Conservation (phyloP, 352 stramenopile genomes). For the Globisporangium takayamanum region DNA sequence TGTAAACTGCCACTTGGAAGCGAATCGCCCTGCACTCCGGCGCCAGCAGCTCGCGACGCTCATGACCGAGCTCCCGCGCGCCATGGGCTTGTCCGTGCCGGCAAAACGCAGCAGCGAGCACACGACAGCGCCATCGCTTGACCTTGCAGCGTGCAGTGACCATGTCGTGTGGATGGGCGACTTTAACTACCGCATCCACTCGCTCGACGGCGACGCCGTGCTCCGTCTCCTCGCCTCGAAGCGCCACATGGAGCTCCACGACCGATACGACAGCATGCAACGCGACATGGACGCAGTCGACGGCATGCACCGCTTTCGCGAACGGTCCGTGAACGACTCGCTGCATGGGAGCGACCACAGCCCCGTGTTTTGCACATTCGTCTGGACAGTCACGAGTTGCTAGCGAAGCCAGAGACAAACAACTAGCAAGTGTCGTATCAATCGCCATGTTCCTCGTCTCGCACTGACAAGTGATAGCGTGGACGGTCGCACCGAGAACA, state of each 20-base stretch:
- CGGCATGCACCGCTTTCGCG: slow-evolving; percentile 34
- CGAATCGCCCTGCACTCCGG: slow-evolving; percentile 41
- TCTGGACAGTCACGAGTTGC: slow-evolving; percentile 20
- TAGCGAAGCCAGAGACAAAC: not conserved
- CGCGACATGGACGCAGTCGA: slow-evolving; percentile 34
- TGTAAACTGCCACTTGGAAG: slow-evolving; percentile 64
- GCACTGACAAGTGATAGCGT: too few species aligned
- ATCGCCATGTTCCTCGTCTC: too few species aligned
- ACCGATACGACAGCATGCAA: slow-evolving; percentile 61
- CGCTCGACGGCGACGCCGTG: slow-evolving; percentile 39
- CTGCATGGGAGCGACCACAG: slow-evolving; percentile 60
- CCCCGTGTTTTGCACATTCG: slow-evolving; percentile 53
- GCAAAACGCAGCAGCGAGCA: slow-evolving; percentile 2
- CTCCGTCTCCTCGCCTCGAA: slow-evolving; percentile 32
- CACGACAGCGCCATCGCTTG: slow-evolving; percentile 3
- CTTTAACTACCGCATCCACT: slow-evolving; percentile 71
- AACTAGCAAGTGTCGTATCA: too few species aligned
- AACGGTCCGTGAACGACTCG: slow-evolving; percentile 53
- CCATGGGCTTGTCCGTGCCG: slow-evolving; percentile 15
- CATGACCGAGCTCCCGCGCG: slow-evolving; percentile 33
- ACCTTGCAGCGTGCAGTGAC: slow-evolving; percentile 53
- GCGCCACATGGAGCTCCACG: slow-evolving; percentile 50
- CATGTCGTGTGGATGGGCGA: slow-evolving; percentile 81
- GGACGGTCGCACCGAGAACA: too few species aligned
- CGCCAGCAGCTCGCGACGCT: slow-evolving; percentile 50